Base-by-base conservation (phyloP, 2,329 filamentous ascomycete genomes). In the Verticillium isaacii region DNA sequence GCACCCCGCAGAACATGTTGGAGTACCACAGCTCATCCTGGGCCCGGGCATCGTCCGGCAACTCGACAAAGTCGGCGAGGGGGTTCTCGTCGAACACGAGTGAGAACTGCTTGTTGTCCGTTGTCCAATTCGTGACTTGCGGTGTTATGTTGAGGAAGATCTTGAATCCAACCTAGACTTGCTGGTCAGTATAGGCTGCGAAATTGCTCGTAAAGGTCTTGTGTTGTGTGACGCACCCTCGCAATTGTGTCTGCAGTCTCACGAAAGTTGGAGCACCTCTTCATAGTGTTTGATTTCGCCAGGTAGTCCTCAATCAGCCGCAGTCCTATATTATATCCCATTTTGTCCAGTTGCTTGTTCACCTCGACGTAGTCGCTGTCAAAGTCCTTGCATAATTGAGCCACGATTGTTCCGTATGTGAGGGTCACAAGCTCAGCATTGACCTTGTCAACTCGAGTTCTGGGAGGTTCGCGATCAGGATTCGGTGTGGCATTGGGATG, bases 1-100 rank as follows among this genome's bases (percentile, higher is more conserved):
- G 80, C 54, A 99, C 91, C 54, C 95, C 95, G 69, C 95, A 97
- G 54, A 98, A 84, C 62, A 99, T 96, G 76, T 98, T 99, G 5
- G 93, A 97, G 76, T 96, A 99, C 95, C 95, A 99, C 45, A 99
- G 81, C 78, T 98, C 94, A 71, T 97, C 93, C 76, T 99, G 95
- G 3, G 95, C 92, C 66, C 93, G 85, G 59, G 93, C 95, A 76
- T 99, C 95, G 73, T 99, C 95, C 1, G 95, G 95, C 54, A 99
- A 80, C 77, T 99, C 95, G 57, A 99, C 95, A 77, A 98, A 99
- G 77, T 99, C 95, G 59, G 93, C 93, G 63, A 99, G 80, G 0
- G 95, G 95, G 72, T 98, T 99, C 75, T 99, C 95, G 67, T 99
- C 95, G 68, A 99, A 97, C 17, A 97, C 86, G 14, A 99, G 82